These are phyloP conservation scores for Penicillium janthinellum DNA, from an alignment of 2,329 filamentous ascomycete genomes.

Conservation along the genomic window DNA sequence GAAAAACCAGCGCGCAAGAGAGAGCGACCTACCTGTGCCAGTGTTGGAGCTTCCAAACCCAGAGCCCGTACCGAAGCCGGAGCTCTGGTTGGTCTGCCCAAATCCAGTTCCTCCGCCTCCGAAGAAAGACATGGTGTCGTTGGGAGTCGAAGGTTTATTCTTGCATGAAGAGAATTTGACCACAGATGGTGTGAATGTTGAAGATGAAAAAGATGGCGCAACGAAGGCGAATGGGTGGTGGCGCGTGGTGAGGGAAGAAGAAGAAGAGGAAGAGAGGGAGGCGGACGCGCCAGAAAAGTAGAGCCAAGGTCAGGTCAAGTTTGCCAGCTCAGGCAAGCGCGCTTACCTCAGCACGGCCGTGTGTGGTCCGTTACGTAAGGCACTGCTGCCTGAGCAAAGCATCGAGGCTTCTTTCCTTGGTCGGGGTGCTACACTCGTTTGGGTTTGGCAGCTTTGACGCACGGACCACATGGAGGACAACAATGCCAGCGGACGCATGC, in stretches of 20 bases:
- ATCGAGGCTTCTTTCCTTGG: background rate
- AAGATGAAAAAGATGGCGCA: background rate
- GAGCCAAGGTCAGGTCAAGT: conserved; percentile 17
- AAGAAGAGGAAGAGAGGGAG: conserved; percentile 23
- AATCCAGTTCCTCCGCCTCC: conserved; percentile 63
- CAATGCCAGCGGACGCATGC: background rate
- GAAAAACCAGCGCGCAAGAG: conserved; percentile 9
- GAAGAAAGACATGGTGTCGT: conserved; percentile 46
- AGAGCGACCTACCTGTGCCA: conserved; percentile 41
- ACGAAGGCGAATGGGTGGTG: conserved; percentile 12
- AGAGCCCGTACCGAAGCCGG: conserved; percentile 42
- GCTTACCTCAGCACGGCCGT: conserved; percentile 25
- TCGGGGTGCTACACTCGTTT: background rate
- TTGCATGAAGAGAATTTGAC: conserved; percentile 20
- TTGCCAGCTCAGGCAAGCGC: conserved; percentile 18
- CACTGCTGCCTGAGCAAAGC: conserved; percentile 15
- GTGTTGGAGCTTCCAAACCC: conserved; percentile 38
- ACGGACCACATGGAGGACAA: background rate
- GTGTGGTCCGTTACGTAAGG: conserved; percentile 25
- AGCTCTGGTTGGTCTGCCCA: conserved; percentile 48
- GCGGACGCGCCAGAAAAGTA: conserved; percentile 28
- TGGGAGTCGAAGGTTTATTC: conserved; percentile 31
- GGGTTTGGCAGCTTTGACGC: background rate
- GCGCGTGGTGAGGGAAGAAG: conserved; percentile 19
- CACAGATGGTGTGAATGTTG: conserved; percentile 5